Evolutionary conservation across 176 grass and related monocot species (phyloP).

Genomic region (Zea mays): Zm-B73-REFERENCE-NAM-5.0 NC_050096.1:52398501-52399000

Average conservation of each 20-base stretch:
- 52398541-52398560: background rate
- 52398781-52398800: constrained; percentile 96
- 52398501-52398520: background rate
- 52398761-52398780: constrained; percentile 90
- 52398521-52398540: background rate
- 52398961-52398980: background rate
- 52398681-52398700: constrained; percentile 98
- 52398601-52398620: background rate
- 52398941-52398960: background rate
- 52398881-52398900: constrained; percentile 73
- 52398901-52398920: constrained; percentile 66
- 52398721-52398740: constrained; percentile 93
- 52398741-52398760: constrained; percentile 91
- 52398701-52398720: constrained; percentile 98
- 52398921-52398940: constrained; percentile 1
- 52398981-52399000: background rate
- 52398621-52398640: background rate
- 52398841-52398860: constrained; percentile 81
- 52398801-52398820: constrained; percentile 81
- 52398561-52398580: background rate
- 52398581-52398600: constrained; percentile 7
- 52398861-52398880: constrained; percentile 76
- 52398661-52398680: constrained; percentile 42
- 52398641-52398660: constrained; percentile 18
- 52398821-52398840: constrained; percentile 65